Base-by-base conservation (phyloP, 2,329 filamentous ascomycete species). In the Nemania serpens region DNA sequence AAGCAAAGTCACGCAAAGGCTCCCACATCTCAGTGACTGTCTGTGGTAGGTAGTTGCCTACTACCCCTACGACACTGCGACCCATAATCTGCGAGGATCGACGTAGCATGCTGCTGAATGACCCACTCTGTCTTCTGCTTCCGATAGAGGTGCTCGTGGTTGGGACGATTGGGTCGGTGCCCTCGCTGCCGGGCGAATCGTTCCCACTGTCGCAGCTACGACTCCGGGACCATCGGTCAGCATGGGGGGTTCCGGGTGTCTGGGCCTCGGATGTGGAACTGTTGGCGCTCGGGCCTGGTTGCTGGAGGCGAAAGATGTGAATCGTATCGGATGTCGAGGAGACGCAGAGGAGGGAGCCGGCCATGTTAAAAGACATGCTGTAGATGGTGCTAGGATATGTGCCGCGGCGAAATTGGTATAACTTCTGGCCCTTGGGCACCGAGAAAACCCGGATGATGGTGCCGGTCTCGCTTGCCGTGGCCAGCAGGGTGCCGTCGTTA, bases 21-120 rank as follows among this genome's bases (percentile, higher is more conserved):
- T 99, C 95, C 93, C 93, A 98, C 84, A 98, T 97, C 76, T 98
- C 94, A 1, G 94, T 94, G 4, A 99, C 93, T 1, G 93, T 94
- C 71, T 91, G 91, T 0, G 95, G 95, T 1, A 99, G 81, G 74
- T 99, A 99, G 0, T 91, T 93, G 4, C 93, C 93, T 34, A 97
- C 89, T 7, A 92, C 92, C 5, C 91, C 91, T 17, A 91, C 94
- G 61, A 99, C 89, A 22, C 90, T 91, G 64, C 91, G 93, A 41
- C 93, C 91, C 75, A 98, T 94, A 59, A 94, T 91, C 73, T 98
- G 93, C 4, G 94, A 98, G 4, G 95, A 97, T 25, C 94, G 88
- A n/a, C 95, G 87, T 34, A 99, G 84, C 77, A 99, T 91, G 69
- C 89, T 96, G 72, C 94, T 90, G 69, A 98, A 88, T 0, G 91